Evolutionary conservation across 352 stramenopile genomes (phyloP).

Genomic region (Phytophthora agathidicida): DNA sequence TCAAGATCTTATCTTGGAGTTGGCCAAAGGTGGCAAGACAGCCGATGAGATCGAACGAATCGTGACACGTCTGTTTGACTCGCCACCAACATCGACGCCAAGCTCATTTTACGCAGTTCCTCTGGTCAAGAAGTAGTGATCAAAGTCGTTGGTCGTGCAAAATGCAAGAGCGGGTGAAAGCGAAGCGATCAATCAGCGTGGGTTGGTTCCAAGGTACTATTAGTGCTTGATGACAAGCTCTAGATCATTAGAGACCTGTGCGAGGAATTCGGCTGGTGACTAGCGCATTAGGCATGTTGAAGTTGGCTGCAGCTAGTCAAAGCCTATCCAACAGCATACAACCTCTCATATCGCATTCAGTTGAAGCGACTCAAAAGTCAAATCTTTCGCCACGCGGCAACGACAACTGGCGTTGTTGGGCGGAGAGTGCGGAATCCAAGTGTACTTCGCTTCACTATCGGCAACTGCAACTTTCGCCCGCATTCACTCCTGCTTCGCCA

Average conservation of each 20-base stretch:
- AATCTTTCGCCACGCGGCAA: slow-evolving; percentile 34
- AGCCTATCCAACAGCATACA: slow-evolving; percentile 14
- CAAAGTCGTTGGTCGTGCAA: no score
- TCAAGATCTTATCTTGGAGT: slow-evolving; percentile 19
- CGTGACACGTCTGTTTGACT: slow-evolving; percentile 20
- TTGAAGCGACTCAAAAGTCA: slow-evolving; percentile 14
- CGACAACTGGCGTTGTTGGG: no score
- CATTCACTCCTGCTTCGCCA: slow-evolving; percentile 16
- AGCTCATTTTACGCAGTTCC: not conserved
- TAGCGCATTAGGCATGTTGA: not conserved
- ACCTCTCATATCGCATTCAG: slow-evolving; percentile 6
- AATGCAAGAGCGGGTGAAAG: no score
- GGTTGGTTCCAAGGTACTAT: no score
- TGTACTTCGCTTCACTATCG: slow-evolving; percentile 20
- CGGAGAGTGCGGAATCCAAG: slow-evolving; percentile 10
- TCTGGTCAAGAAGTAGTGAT: slow-evolving; percentile 5
- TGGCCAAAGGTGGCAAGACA: slow-evolving; percentile 16
- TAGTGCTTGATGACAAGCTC: no score
- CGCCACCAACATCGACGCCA: not conserved
- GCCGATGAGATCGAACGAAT: slow-evolving; percentile 23
- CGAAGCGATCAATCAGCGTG: no score
- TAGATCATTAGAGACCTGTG: no score
- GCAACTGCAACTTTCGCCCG: slow-evolving; percentile 10
- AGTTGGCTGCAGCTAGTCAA: slow-evolving; percentile 6
- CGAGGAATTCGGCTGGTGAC: no score